Evolutionary conservation across 2,329 filamentous ascomycete species (phyloP), one percentile per base, ranked within the genome.

Genomic region (Neurospora crassa): DNA sequence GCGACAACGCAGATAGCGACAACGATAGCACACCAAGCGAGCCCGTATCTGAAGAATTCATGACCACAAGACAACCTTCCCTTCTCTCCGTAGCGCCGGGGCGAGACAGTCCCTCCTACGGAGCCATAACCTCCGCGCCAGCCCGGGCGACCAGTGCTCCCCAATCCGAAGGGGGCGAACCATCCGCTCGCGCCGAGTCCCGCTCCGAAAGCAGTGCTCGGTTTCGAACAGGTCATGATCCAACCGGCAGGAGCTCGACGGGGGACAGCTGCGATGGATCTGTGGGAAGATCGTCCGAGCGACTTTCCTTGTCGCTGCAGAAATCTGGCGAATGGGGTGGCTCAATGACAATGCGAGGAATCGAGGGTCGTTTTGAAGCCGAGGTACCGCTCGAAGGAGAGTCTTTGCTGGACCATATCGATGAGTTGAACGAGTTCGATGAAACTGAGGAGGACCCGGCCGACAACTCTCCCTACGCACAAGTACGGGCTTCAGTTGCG

Each of bases 401-500:
- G n/a, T 71, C 75, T 59, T 78, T 79, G 3, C 78, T 82, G n/a
- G 79, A 82, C 34, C 78, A 78, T 5, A 78, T 77, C 34, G 75
- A 79, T 68, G 80, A 80, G 20, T 77, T 78, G 37, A 78, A 79
- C 14, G 79, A 79, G 34, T 76, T 78, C 3, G 76, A 77, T 12
- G 81, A 80, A 37, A 81, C 82, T 18, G 84, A 87, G 37, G 81
- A 84, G 41, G 82, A 88, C 73, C 86, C 87, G 14, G 83, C 85
- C 18, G 91, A 92, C 78, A 90, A 93, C 79, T 93, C 91, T 0
- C 90, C 90, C 12, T 93, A 95, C 78, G 84, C 92, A 67, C 90
- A 93, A 78, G 93, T 96, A 45, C 89, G 92, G 71, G 92, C 92
- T 67, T 93, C 92, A 0, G 92, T 96, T 8, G 85, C 91, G 14